Evolutionary conservation across 352 stramenopile genomes (phyloP), one percentile per base, ranked within the genome.

Genomic region (Globisporangium takayamanum): DNA sequence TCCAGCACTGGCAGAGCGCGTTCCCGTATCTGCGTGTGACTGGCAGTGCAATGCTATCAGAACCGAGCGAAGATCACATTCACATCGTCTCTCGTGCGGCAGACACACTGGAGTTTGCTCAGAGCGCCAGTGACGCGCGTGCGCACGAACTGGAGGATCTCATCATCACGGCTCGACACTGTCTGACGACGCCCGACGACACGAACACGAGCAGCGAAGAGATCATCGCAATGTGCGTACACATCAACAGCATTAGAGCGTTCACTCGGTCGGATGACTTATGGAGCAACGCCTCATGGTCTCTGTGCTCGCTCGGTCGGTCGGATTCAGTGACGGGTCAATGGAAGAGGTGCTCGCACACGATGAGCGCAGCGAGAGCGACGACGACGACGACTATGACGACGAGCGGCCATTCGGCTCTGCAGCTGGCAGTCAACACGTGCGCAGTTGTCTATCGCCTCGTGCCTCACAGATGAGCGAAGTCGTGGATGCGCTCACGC

Each of bases 1-100:
- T 87, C 46, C 30, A 63, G 18, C 48, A 71, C 47, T 87, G 77
- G 74, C 77, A 72, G 20, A 54, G 70, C 50, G 65, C 63, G 44
- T 87, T 87, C 61, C 55, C 67, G 37, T 85, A 84, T 26, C 45
- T 85, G 30, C 64, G 72, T 6, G 50, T 81, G 16, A 57, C 52
- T 5, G 74, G 77, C 7, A 64, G 42, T 11, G 64, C 52, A 11
- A 37, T 73, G 22, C 41, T 78, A 10, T 33, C 53, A 16, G 44
- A 64, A 16, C 65, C 70, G 18, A 70, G 60, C 5, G 66, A 72
- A 18, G 77, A 84, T 46, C 69, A 85, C 50, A 67, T 84, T 57
- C 72, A 74, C 28, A 48, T 62, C 28, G 11, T 75, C 0, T 36
- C 53, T 44, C 3, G 66, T 22, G 42, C 22, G 3, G 37, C 52